Conservation (phyloP, 805 yeast genomes). For the Saccharomycopsis capsularis region DNA sequence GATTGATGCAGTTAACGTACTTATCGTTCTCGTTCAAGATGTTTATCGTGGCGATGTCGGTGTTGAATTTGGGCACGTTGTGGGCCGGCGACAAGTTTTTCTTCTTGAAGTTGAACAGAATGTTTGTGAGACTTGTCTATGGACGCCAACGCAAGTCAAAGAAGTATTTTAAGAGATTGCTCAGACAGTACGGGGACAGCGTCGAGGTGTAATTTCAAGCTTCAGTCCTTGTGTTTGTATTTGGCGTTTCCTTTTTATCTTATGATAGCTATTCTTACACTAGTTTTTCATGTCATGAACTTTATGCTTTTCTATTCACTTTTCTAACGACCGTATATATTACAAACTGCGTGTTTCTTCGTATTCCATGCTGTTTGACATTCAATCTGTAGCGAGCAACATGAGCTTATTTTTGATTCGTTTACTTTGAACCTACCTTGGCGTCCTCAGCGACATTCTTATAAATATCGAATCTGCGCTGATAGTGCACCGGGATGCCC, state of each 20-base stretch:
- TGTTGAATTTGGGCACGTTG: conserved; percentile 43
- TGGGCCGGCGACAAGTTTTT: conserved; percentile 39
- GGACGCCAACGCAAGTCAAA: conserved; percentile 17
- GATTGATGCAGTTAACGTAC: conserved; percentile 68
- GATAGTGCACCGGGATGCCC: conserved; percentile 62
- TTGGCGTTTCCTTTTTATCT: no score
- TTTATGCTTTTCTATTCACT: no score
- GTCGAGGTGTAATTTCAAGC: background rate
- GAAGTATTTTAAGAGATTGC: conserved; percentile 19
- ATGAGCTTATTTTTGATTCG: no score
- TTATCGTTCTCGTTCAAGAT: conserved; percentile 45
- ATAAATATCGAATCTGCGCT: conserved; percentile 56
- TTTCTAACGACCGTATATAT: no score
- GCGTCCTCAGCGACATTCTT: conserved; percentile 13
- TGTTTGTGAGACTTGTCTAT: conserved; percentile 17
- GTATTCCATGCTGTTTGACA: no score
- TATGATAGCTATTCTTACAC: no score
- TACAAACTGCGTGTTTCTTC: no score
- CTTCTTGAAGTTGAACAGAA: conserved; percentile 35
- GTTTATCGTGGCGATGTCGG: conserved; percentile 40
- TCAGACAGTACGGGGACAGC: conserved; percentile 1
- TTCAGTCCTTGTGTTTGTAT: no score
- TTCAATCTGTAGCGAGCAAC: no score
- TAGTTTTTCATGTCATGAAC: no score
- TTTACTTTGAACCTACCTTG: background rate